Percentiles rank a stretch among this genome's conserved stretches.
phyloP scores from a whole-genome alignment of 148 eudicot species.

The Chenopodium berlandieri region DNA sequence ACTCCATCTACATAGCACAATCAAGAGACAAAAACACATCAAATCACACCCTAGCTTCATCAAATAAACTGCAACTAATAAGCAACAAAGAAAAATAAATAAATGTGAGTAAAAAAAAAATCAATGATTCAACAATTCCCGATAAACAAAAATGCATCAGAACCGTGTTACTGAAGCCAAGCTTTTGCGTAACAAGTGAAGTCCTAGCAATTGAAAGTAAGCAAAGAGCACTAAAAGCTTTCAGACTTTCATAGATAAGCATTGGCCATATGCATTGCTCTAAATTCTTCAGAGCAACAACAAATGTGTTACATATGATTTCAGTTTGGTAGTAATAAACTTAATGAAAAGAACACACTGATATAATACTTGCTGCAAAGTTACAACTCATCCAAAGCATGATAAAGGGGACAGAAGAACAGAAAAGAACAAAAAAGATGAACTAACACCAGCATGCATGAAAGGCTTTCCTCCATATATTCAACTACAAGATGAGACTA shows the following conservation, averaged over 20 bases:
- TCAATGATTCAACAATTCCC: background rate
- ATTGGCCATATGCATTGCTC: slow-evolving; percentile 84
- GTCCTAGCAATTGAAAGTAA: slow-evolving; percentile 93
- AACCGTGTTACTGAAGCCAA: slow-evolving; percentile 99
- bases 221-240: slow-evolving; percentile 98
- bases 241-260: slow-evolving; percentile 79
- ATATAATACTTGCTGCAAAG: background rate
- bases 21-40: too few species aligned
- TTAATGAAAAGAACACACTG: background rate
- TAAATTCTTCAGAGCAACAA: slow-evolving; percentile 53
- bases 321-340: background rate
- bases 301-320: background rate
- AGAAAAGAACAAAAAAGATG: background rate
- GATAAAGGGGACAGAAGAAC: background rate
- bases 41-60: too few species aligned
- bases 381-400: background rate
- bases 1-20: too few species aligned
- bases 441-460: background rate
- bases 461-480: background rate
- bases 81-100: slow-evolving; percentile 7
- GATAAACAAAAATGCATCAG: slow-evolving; percentile 11
- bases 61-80: too few species aligned
- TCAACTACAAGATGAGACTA: background rate
- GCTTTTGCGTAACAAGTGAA: slow-evolving; percentile 92
- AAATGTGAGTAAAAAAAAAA: background rate